A percentile compares a stretch with the other conserved stretches of the same genome.
Evolutionary conservation across 139 green algal genomes (phyloP).

Genomic region (Chlorella sorokiniana): DNA sequence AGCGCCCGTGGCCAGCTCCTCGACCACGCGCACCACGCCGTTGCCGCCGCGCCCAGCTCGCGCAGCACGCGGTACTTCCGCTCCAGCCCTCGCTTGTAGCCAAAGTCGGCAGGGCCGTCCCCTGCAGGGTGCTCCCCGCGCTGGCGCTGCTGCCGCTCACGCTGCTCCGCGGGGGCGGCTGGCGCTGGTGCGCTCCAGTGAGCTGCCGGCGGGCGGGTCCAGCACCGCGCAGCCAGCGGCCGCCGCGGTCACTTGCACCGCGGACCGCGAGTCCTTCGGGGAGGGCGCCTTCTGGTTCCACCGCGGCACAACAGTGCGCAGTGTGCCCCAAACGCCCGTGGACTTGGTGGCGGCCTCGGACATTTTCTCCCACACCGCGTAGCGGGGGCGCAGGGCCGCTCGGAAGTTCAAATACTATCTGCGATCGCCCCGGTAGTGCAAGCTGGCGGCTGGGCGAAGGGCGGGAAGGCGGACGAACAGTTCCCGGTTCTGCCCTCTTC

Average conservation of each 20-base stretch:
- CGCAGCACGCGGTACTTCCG: slow-evolving; percentile 26
- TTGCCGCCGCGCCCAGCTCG: slow-evolving; percentile 47
- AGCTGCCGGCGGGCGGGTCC: not conserved
- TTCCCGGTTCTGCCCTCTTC: too few species aligned
- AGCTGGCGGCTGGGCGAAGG: too few species aligned
- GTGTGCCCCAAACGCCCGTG: slow-evolving; percentile 2
- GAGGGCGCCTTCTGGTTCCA: slow-evolving; percentile 13
- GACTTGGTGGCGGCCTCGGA: not conserved
- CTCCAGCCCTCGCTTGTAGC: slow-evolving; percentile 31
- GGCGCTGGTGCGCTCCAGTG: slow-evolving; percentile 2
- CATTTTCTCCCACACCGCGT: too few species aligned
- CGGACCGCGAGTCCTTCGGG: not conserved
- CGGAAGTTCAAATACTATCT: too few species aligned
- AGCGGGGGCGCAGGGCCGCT: too few species aligned
- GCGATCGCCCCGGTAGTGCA: not conserved
- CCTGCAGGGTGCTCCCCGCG: not conserved
- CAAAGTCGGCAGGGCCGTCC: slow-evolving; percentile 26
- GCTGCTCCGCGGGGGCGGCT: not conserved
- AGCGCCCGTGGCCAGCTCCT: slow-evolving; percentile 28
- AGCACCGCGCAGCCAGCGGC: not conserved
- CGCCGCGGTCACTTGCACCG: not conserved
- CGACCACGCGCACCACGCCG: slow-evolving; percentile 38
- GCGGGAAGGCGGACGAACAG: too few species aligned
- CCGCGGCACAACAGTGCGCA: slow-evolving; percentile 11
- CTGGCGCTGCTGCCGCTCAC: not conserved